Evolutionary conservation across 139 green algal genomes (phyloP), one percentile per base, ranked within the genome.

Genomic region (Micractinium conductrix): DNA sequence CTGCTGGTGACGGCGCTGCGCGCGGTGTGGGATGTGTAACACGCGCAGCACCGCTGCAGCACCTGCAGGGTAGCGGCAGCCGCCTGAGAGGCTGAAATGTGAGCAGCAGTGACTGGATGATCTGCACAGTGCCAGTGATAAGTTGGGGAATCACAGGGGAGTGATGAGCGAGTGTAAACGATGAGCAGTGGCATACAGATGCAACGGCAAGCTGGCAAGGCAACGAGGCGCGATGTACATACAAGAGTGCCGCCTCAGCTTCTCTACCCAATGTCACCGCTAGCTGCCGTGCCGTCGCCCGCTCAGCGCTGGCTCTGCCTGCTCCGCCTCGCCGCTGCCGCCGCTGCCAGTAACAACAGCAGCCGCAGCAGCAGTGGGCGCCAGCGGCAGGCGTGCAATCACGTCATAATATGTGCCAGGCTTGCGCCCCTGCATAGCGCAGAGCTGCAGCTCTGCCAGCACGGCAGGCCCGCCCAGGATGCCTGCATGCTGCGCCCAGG

Each of bases 381-480:
- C 76, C 42, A 82, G 76, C 14, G 55, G 62, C 78, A 83, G 78
- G 78, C 78, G 74, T 42, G 42, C 62, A 3, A 83, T 42, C 12
- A 83, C 62, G 21, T 42, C 22, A 21, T 83, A 83, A 43, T 83
- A 81, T 53, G 38, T 37, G 9, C 53, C 43, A 1, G 37, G 38
- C 62, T 74, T 79, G 24, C 78, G 83, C 30, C 78, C 78, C 65
- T 74, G 60, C 78, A 83, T 83, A 0, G 78, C 78, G 19, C 78
- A 83, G 43, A 83, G 78, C 62, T 83, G 78, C 26, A 83, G 17
- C 78, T 83, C 78, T 63, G 40, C n/a, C 12, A 83, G 62, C 60
- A 75, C 43, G 22, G 43, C 78, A 4, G 60, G 45, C 30, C 78
- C 62, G 58, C 78, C 60, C 6, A 14, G 8, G 17, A 83, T 83